phyloP scores from a whole-genome alignment of 1,284 basidiomycete genomes.

The Tilletia horrida region DNA sequence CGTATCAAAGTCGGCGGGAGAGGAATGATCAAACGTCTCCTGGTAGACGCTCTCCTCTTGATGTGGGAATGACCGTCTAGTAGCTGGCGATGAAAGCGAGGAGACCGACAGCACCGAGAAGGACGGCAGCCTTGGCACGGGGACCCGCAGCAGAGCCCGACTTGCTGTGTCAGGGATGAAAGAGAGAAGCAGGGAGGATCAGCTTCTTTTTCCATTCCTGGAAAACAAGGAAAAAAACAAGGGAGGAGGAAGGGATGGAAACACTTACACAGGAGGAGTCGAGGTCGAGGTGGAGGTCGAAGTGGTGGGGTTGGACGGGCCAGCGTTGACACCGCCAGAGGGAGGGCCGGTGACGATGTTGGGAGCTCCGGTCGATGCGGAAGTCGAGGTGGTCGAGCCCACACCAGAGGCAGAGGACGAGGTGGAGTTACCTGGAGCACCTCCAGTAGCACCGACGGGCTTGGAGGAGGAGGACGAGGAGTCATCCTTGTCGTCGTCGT shows the following conservation, averaged over 20 bases:
- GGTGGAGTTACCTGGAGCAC: too few species aligned
- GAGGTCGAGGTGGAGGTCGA: not conserved
- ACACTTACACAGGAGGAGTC: not conserved
- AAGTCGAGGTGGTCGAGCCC: not conserved
- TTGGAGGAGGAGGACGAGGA: too few species aligned
- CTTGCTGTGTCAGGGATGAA: not conserved
- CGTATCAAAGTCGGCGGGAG: not conserved
- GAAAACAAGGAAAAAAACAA: not conserved
- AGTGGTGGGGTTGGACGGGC: not conserved
- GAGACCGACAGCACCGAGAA: constrained; percentile 8
- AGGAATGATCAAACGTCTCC: too few species aligned
- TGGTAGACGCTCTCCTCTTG: too few species aligned
- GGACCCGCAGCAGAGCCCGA: not conserved
- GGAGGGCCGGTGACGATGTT: not conserved
- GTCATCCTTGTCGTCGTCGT: too few species aligned
- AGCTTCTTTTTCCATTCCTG: not conserved
- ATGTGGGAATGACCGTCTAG: too few species aligned
- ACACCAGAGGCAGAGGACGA: not conserved
- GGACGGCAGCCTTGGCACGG: not conserved
- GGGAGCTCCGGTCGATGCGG: not conserved
- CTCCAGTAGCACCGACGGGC: too few species aligned
- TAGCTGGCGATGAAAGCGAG: constrained; percentile 3
- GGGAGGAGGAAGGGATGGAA: not conserved
- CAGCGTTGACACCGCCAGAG: not conserved
- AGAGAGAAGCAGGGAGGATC: not conserved